These are phyloP conservation scores for Phaffia tasmanica DNA, from an alignment of 768 basidiomycete species.

Conservation along the genomic window DNA sequence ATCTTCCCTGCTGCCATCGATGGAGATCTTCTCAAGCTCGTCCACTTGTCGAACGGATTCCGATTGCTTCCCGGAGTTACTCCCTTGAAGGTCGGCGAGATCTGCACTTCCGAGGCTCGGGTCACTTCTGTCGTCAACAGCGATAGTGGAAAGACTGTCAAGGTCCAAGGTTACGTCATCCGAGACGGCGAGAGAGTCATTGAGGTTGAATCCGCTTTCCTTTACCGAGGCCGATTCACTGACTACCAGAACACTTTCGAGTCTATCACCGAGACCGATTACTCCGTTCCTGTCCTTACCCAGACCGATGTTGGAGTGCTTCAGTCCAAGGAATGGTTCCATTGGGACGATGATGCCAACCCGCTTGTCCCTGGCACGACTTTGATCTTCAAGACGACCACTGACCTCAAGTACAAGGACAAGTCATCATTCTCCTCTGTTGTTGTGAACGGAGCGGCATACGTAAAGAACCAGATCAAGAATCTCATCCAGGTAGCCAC, in stretches of 20 bases:
- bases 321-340: constrained; percentile 94
- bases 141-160: constrained; percentile 85
- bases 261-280: constrained; percentile 77
- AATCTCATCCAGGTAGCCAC: constrained; percentile 76
- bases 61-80: constrained; percentile 66
- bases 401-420: constrained; percentile 82
- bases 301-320: constrained; percentile 81
- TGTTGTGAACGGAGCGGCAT: constrained; percentile 71
- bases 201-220: constrained; percentile 87
- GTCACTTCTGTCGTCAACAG: constrained; percentile 83
- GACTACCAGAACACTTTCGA: constrained; percentile 97
- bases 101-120: constrained; percentile 76
- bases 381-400: constrained; percentile 79
- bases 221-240: constrained; percentile 86
- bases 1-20: constrained; percentile 89
- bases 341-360: constrained; percentile 73
- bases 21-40: constrained; percentile 87
- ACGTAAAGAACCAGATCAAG: constrained; percentile 78
- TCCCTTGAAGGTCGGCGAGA: constrained; percentile 70
- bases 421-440: constrained; percentile 72
- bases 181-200: constrained; percentile 71
- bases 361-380: constrained; percentile 68
- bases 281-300: constrained; percentile 59
- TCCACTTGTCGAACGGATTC: constrained; percentile 96
- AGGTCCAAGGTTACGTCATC: constrained; percentile 50